phyloP scores from a whole-genome alignment of 2,329 filamentous ascomycete species.

The Tolypocladium amazonense region DNA sequence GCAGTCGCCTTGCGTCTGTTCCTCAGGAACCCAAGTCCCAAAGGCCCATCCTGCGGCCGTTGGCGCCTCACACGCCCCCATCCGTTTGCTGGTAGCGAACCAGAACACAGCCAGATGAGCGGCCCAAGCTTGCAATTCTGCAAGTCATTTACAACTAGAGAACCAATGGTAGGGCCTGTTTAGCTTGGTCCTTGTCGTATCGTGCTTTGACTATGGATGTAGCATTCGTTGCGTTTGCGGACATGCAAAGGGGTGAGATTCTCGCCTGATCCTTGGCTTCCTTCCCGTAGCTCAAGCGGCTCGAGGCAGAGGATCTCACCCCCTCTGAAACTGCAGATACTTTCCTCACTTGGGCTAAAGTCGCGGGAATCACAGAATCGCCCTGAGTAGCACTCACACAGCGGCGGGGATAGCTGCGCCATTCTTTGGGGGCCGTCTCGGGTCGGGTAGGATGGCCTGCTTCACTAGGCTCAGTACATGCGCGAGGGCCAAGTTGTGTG shows the following conservation, averaged over 20 bases:
- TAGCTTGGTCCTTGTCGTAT: not conserved
- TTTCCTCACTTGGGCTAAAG: not conserved
- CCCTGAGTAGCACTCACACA: not conserved
- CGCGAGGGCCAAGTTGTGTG: not conserved
- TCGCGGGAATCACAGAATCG: not conserved
- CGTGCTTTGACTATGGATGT: not conserved
- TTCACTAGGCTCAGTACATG: not conserved
- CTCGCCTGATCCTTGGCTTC: not conserved
- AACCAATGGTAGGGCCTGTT: not conserved
- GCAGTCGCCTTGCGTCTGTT: not conserved
- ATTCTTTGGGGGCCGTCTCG: not conserved
- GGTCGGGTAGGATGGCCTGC: not conserved
- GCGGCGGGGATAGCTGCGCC: conserved; percentile 1
- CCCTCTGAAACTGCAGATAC: not conserved
- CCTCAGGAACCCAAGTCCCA: not conserved
- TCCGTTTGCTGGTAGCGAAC: not conserved
- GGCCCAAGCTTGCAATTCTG: not conserved
- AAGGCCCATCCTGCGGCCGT: not conserved
- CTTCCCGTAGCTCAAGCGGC: not conserved
- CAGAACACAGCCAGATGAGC: not conserved
- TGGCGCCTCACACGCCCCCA: not conserved
- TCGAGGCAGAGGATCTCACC: not conserved
- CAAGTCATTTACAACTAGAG: not conserved
- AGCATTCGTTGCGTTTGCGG: not conserved
- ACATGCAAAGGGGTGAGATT: not conserved